Conservation (phyloP, 495 filamentous ascomycete species). For the Saxophila tyrrhenica region DNA sequence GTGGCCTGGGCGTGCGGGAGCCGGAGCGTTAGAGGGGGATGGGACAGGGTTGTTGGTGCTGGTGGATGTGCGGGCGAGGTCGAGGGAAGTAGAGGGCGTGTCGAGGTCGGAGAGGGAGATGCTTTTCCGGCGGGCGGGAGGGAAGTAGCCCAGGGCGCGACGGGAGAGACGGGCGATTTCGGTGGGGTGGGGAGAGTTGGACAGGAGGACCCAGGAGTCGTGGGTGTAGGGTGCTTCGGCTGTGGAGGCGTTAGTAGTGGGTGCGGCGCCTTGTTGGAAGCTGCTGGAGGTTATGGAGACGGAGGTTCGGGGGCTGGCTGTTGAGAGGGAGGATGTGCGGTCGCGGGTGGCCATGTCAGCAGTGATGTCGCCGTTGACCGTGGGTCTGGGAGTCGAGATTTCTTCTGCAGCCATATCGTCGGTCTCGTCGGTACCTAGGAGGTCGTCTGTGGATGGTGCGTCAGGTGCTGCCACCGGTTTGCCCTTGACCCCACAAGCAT, state of each 20-base stretch:
- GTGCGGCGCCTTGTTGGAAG: not conserved
- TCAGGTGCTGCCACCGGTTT: constrained; percentile 33
- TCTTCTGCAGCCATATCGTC: constrained; percentile 10
- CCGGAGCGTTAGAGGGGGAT: no score
- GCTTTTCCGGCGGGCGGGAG: constrained; percentile 75
- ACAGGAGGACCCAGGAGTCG: constrained; percentile 74
- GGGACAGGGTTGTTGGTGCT: constrained; percentile 26
- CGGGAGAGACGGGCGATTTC: constrained; percentile 81
- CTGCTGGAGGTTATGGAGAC: constrained; percentile 6
- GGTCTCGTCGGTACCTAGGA: constrained; percentile 18
- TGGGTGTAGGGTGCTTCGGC: constrained; percentile 57
- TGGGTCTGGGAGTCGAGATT: not conserved
- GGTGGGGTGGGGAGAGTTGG: constrained; percentile 54
- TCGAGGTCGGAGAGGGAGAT: constrained; percentile 40
- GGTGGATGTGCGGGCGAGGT: constrained; percentile 37
- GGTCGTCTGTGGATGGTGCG: constrained; percentile 22
- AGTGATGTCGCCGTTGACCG: not conserved
- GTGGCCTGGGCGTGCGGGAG: constrained; percentile 14
- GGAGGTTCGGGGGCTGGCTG: constrained; percentile 7
- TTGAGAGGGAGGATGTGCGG: constrained; percentile 26
- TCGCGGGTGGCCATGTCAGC: constrained; percentile 15
- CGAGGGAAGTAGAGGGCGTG: constrained; percentile 52
- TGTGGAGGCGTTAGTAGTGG: not conserved
- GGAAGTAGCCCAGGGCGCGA: constrained; percentile 79
- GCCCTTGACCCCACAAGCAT: constrained; percentile 78